A percentile compares a stretch with the other conserved stretches of the same genome.
phyloP scores from a whole-genome alignment of 495 filamentous ascomycete genomes.

The Hypoxylon trugodes region DNA sequence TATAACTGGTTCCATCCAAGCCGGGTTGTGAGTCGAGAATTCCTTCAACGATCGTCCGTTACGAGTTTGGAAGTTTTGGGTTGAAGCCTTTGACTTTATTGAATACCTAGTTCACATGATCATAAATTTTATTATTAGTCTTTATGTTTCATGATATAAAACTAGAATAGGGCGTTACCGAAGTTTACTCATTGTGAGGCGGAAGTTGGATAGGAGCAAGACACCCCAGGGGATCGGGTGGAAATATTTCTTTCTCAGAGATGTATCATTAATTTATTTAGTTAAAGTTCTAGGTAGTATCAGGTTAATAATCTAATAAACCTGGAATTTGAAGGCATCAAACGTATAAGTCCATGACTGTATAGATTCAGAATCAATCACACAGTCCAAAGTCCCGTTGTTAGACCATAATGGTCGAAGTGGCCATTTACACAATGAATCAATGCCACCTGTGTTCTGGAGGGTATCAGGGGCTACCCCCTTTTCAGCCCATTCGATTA shows the following conservation, averaged over 20 bases:
- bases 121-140: no score
- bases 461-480: constrained; percentile 50
- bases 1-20: constrained; percentile 58
- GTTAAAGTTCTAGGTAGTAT: not conserved
- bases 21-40: constrained; percentile 29
- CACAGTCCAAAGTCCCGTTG: constrained; percentile 52
- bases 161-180: no score
- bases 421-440: constrained; percentile 58
- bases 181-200: no score
- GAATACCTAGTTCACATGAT: no score
- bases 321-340: constrained; percentile 30
- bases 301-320: constrained; percentile 13
- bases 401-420: constrained; percentile 53
- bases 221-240: no score
- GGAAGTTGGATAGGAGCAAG: no score
- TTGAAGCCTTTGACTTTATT: not conserved
- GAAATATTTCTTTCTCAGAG: not conserved
- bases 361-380: constrained; percentile 53
- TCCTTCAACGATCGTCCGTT: not conserved
- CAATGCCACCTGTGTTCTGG: constrained; percentile 52
- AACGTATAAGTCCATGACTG: constrained; percentile 49
- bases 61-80: constrained; percentile 19
- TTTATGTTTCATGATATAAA: no score
- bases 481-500: constrained; percentile 63
- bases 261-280: not conserved